A percentile compares a stretch with the other conserved stretches of the same genome.
Evolutionary conservation across 495 filamentous ascomycete species (phyloP).

Genomic region (Neurospora tetraspora): DNA sequence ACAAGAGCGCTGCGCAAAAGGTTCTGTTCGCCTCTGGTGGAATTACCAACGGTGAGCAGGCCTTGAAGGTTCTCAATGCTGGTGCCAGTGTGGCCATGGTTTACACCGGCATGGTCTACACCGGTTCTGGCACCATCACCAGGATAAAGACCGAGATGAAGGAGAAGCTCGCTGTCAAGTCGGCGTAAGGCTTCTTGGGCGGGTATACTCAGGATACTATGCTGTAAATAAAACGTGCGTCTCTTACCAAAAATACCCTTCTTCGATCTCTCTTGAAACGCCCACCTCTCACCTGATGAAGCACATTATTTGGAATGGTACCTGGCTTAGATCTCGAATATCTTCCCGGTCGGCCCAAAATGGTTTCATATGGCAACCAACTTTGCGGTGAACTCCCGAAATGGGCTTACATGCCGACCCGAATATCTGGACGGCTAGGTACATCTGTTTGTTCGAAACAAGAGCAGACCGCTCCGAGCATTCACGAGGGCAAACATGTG

Average conservation of each 20-base stretch:
- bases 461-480: background rate
- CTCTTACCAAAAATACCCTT: background rate
- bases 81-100: constrained; percentile 84
- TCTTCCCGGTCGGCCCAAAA: background rate
- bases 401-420: background rate
- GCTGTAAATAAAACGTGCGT: background rate
- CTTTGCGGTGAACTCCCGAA: background rate
- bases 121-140: constrained; percentile 75
- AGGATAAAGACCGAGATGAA: constrained; percentile 82
- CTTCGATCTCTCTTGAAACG: background rate
- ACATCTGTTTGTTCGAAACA: background rate
- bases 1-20: constrained; percentile 42
- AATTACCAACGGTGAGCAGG: constrained; percentile 76
- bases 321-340: background rate
- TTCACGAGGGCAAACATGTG: background rate
- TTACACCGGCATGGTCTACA: constrained; percentile 72
- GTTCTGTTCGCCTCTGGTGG: constrained; percentile 88
- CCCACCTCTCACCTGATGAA: background rate
- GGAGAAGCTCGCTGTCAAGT: constrained; percentile 25
- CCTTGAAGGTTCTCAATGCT: constrained; percentile 64
- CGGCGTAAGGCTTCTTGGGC: background rate
- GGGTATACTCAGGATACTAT: background rate
- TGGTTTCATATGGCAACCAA: background rate
- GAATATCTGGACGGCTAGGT: background rate
- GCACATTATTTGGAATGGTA: background rate